phyloP scores from a whole-genome alignment of 352 stramenopile genomes.

The Blastocystis sp. region DNA sequence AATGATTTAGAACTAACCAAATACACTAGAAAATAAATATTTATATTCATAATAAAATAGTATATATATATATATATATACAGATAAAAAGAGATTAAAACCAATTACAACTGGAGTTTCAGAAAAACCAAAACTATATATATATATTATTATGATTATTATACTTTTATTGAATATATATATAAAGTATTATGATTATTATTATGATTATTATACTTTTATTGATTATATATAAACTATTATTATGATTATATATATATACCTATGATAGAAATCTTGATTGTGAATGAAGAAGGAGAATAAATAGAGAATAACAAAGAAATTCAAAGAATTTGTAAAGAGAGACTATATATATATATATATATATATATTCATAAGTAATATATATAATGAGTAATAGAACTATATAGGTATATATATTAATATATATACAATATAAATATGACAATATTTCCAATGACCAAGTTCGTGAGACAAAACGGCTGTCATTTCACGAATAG shows the following conservation, averaged over 20 bases:
- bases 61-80: no score
- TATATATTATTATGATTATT: not conserved
- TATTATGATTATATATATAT: no score
- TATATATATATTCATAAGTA: constrained; percentile 40
- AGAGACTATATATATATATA: constrained; percentile 1
- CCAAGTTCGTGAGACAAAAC: constrained; percentile 59
- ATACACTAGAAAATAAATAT: not conserved
- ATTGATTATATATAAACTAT: no score
- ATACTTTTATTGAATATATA: no score
- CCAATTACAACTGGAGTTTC: constrained; percentile 53
- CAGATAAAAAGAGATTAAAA: constrained; percentile 53
- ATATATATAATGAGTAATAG: constrained; percentile 31
- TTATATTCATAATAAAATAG: no score
- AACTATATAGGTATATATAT: constrained; percentile 10
- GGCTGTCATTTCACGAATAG: constrained; percentile 56
- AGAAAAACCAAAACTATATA: constrained; percentile 19
- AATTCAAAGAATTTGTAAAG: not conserved
- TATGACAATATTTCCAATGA: constrained; percentile 63
- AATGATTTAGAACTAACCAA: not conserved
- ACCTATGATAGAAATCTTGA: constrained; percentile 3
- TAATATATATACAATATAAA: constrained; percentile 46
- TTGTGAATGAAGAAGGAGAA: constrained; percentile 14
- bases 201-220: no score
- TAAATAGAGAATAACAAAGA: constrained; percentile 8
- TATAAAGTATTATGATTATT: no score